Base-by-base conservation (phyloP, 108 stramenopile genomes). In the Schizochytrium sp. region DNA sequence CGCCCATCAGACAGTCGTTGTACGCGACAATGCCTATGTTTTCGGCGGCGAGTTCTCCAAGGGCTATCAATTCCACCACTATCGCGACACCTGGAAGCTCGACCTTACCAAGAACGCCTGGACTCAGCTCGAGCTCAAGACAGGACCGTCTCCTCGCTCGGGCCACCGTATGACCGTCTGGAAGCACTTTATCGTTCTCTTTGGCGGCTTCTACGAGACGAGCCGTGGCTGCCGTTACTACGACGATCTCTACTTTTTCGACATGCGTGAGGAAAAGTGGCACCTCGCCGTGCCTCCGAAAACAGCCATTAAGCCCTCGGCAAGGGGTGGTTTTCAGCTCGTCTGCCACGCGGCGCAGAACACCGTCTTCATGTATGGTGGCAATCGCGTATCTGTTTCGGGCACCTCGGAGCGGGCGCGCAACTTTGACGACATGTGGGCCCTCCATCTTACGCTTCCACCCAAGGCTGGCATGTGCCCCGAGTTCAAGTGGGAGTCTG, bases 41-140 rank as follows among this genome's bases (percentile, higher is more conserved):
- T 90, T 94, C 90, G 93, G 93, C 47, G 93, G 93, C 21, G 93
- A 94, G 91, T 94, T 92, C 60, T 92, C 92, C 5, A 93, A 92
- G 10, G 58, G 88, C 21, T 91, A 91, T 58, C 93, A 94, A 91
- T 94, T 94, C 92, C 72, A 93, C 83, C 93, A 94, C 91, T 93
- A 93, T 91, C 60, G 89, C 44, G 93, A 93, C 92, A 71, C 93
- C 25, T 93, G 93, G 93, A 88, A 90, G 47, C 88, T 92, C 72
- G 91, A 91, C 59, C 19, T 88, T 25, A 89, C 91, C 58, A 92
- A 90, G 21, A 90, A 92, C 63, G 58, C 72, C 3, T 94, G 93
- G 93, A 90, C 90, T 53, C 60, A 93, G 88, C 72, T 93, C 44
- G 60, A 89, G 53, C 60, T 44, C 59, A 90, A 88, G 53, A 89